A percentile compares a stretch with the other conserved stretches of the same genome.
phyloP scores from a whole-genome alignment of 148 eudicot genomes.

The Cornus kousa region DNA sequence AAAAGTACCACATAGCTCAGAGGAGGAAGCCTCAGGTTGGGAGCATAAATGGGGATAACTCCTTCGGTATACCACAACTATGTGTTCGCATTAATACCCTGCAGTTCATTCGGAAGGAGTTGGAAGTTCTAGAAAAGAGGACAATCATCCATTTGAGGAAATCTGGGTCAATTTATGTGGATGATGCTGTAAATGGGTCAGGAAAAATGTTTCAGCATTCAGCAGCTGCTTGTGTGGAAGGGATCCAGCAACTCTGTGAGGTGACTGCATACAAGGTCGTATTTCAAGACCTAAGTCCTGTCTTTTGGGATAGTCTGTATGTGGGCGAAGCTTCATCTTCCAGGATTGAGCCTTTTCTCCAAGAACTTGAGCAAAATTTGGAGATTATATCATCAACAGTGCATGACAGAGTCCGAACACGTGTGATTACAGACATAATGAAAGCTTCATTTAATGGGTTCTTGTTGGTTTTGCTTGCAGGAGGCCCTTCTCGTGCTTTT shows the following conservation, averaged over 20 bases:
- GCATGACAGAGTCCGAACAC: constrained; percentile 74
- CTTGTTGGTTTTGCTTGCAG: constrained; percentile 77
- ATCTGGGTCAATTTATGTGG: constrained; percentile 37
- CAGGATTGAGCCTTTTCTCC: constrained; percentile 70
- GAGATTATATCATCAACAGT: constrained; percentile 68
- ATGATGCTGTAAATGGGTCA: constrained; percentile 26
- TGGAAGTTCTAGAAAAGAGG: constrained; percentile 61
- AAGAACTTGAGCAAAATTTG: constrained; percentile 66
- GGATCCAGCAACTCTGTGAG: constrained; percentile 63
- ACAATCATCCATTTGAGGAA: constrained; percentile 47
- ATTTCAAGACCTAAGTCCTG: constrained; percentile 63
- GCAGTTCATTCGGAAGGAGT: constrained; percentile 58
- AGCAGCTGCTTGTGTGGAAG: constrained; percentile 67
- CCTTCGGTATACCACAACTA: constrained; percentile 52
- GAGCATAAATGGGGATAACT: constrained; percentile 34
- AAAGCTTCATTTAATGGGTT: constrained; percentile 88
- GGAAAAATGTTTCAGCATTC: constrained; percentile 60
- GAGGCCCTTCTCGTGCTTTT: constrained; percentile 89
- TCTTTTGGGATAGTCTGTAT: constrained; percentile 65
- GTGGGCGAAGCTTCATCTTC: constrained; percentile 62
- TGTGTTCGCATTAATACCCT: constrained; percentile 87
- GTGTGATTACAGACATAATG: constrained; percentile 80
- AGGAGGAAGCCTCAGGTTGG: constrained; percentile 57
- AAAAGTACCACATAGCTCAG: constrained; percentile 38
- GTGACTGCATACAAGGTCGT: constrained; percentile 64